Evolutionary conservation across 2,329 filamentous ascomycete genomes (phyloP).

Genomic region (Phoma sp.): DNA sequence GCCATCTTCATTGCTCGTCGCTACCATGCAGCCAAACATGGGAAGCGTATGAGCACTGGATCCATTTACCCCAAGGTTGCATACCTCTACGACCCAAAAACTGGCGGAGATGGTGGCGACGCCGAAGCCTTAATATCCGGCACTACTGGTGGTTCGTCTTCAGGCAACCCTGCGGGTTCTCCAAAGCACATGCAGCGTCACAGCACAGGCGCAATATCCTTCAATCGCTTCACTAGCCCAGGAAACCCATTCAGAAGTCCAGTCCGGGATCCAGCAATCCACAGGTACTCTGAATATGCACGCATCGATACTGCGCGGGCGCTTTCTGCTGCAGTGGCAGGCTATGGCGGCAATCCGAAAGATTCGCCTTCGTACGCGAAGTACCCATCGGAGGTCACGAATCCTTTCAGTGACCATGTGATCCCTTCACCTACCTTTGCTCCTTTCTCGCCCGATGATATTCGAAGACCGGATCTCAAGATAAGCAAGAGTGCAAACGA

Average conservation of each 20-base stretch:
- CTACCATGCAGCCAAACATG: slow-evolving; percentile 29
- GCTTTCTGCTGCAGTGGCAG: slow-evolving; percentile 21
- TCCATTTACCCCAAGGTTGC: slow-evolving; percentile 43
- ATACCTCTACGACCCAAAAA: slow-evolving; percentile 45
- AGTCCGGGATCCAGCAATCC: slow-evolving; percentile 14
- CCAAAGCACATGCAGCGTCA: slow-evolving; percentile 1
- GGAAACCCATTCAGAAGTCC: slow-evolving; percentile 20
- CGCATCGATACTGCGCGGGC: slow-evolving; percentile 15
- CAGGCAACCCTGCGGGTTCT: not conserved
- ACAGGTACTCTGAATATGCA: slow-evolving; percentile 13
- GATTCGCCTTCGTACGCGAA: slow-evolving; percentile 9
- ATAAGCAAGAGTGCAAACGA: slow-evolving; percentile 14
- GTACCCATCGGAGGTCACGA: slow-evolving; percentile 3
- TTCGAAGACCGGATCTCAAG: slow-evolving; percentile 16
- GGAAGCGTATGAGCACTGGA: slow-evolving; percentile 31
- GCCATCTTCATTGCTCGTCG: slow-evolving; percentile 44
- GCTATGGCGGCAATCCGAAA: slow-evolving; percentile 19
- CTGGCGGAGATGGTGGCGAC: slow-evolving; percentile 21
- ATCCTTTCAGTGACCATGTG: slow-evolving; percentile 27
- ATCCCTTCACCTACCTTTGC: slow-evolving; percentile 33
- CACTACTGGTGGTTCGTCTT: slow-evolving; percentile 18
- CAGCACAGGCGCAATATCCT: slow-evolving; percentile 5
- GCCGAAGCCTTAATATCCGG: slow-evolving; percentile 38
- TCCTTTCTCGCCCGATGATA: slow-evolving; percentile 24
- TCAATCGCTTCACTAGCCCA: slow-evolving; percentile 18